Evolutionary conservation across 768 basidiomycete species (phyloP), one percentile per base, ranked within the genome.

Genomic region (Neoboletus brunneissimus): DNA sequence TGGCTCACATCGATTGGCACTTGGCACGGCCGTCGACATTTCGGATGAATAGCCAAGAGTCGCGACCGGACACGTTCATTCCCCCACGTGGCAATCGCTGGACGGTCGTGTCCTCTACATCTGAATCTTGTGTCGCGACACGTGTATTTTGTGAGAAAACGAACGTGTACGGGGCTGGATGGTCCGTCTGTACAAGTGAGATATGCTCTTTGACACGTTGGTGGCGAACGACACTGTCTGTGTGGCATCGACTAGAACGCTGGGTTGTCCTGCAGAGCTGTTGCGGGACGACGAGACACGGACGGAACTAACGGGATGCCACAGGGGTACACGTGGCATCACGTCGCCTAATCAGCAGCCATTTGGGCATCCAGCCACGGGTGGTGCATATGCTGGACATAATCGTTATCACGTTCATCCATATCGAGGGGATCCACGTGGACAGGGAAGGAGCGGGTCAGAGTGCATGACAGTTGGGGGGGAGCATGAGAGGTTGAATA

Each of bases 171-270:
- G 31, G 31, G 31, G 31, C 31, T 12, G 1, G 27, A 29, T 29
- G 27, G 29, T 31, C 29, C 29, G 41, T 23, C 52, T 67, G 51
- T 73, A 69, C 34, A 58, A 60, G 18, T 71, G 69, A 68, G 49
- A 54, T 4, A 47, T 69, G 23, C 44, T 29, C 11, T 32, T 15
- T 18, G 1, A 23, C 22, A 44, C 11, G 2, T 16, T 42, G 25
- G 11, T 48, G n/a, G 51, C 45, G 48, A 25, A 35, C 18, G 37
- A 20, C 27, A 3, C 8, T 4, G 10, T 34, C n/a, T 25, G 5
- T 2, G 44, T 37, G 40, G 34, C 18, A 22, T 43, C 20, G 27
- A n/a, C 25, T 49, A 12, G 4, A 18, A 22, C 16, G 22, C 34
- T 34, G 5, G 25, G 18, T 20, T 12, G 15, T 31, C 40, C 22